Evolutionary conservation across 768 basidiomycete genomes (phyloP).

Genomic region (Trametes sanguinea): DNA sequence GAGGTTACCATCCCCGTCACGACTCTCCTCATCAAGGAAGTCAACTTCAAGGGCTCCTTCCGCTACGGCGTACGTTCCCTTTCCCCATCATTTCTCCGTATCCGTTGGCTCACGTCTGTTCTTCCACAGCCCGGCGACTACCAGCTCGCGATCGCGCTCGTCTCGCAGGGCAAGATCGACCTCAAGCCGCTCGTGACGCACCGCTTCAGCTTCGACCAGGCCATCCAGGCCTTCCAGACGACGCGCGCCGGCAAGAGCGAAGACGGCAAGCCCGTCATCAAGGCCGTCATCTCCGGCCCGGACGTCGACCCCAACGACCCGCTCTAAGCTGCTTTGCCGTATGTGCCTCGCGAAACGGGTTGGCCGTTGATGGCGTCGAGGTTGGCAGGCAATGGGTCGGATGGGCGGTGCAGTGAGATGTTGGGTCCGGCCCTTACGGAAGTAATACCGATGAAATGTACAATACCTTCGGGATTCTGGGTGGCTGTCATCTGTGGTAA

Average conservation of each 20-base stretch:
- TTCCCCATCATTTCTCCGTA: neutral
- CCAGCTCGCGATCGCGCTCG: conserved; percentile 81
- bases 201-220: conserved; percentile 79
- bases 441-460: conserved; percentile 12
- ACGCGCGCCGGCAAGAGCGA: conserved; percentile 78
- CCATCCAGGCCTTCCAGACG: conserved; percentile 77
- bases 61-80: conserved; percentile 67
- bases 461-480: conserved; percentile 11
- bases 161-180: conserved; percentile 78
- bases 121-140: conserved; percentile 74
- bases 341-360: too few relatives aligned
- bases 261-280: conserved; percentile 88
- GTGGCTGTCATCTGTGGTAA: conserved; percentile 16
- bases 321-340: neutral
- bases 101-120: neutral
- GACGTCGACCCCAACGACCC: conserved; percentile 49
- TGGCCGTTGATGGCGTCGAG: too few relatives aligned
- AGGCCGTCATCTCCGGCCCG: conserved; percentile 86
- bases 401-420: neutral
- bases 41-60: conserved; percentile 89
- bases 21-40: conserved; percentile 71
- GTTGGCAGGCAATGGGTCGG: too few relatives aligned
- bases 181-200: conserved; percentile 90
- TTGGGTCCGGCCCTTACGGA: conserved; percentile 30
- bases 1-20: conserved; percentile 76